Evolutionary conservation across 306 rosid genomes (phyloP), one percentile per base, ranked within the genome.

Genomic region (Lablab purpureus): DNA sequence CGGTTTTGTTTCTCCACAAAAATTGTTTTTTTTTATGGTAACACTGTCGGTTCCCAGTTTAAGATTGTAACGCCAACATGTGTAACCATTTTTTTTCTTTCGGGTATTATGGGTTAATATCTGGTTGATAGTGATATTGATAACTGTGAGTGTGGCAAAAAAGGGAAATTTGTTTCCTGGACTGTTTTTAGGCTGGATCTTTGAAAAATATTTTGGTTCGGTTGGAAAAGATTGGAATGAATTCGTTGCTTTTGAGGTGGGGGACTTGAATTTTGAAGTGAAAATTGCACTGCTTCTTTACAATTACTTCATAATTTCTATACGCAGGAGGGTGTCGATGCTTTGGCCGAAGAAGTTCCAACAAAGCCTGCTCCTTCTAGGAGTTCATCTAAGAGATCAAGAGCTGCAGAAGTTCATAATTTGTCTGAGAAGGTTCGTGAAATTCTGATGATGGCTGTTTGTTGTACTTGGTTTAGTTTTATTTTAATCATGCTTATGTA

Each of bases 391-490:
- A 95, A 95, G 82, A 88, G 98, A 88, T 92, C 93, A 85, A 87
- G 99, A 87, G 99, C 99, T 73, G 96, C 99, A 0, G 97, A 95
- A 89, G 99, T 95, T 88, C 99, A 95, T 85, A 95, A 95, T 81
- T 72, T 95, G 87, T 92, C 99, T 18, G 99, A 95, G 86, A 95
- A 95, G 96, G 99, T 93, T 69, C 50, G 45, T 55, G 27, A 55
- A 1, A 40, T 82, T 43, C 34, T 50, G 19, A 58, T 25, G 15
- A 10, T 56, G 10, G 40, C 13, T 34, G 14, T 73, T 25, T 64
- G 28, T 37, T n/a, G 21, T 78, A 15, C 65, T 75, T 51, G 25
- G 34, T 28, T 67, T 78, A 22, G 0, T 70, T 62, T 56, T 4
- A 55, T 49, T 59, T 59, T 17, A 1, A 46, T 27, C 75, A 21